These are phyloP conservation scores for Rutstroemia sp. DNA, from an alignment of 2,329 filamentous ascomycete genomes.

Conservation along the genomic window DNA sequence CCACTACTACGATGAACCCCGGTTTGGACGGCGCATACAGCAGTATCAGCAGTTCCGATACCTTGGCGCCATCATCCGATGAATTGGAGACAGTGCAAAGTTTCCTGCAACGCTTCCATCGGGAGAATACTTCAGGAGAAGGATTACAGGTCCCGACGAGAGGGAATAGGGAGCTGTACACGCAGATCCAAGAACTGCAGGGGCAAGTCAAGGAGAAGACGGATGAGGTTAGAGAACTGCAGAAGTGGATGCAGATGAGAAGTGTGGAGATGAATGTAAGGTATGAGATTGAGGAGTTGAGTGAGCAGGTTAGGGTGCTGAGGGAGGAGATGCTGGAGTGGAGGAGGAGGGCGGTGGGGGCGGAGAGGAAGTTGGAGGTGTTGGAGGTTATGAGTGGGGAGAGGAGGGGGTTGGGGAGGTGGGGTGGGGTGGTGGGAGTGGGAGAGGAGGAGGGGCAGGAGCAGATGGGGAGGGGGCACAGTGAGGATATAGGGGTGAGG, in stretches of 20 bases:
- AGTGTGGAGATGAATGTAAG: slow-evolving; percentile 29
- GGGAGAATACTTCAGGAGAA: no score
- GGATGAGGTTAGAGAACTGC: slow-evolving; percentile 40
- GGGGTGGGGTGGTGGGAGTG: not conserved
- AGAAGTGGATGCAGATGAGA: slow-evolving; percentile 38
- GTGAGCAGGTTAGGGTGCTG: slow-evolving; percentile 39
- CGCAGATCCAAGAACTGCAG: slow-evolving; percentile 43
- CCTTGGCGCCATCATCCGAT: not conserved
- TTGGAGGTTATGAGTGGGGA: slow-evolving; percentile 12
- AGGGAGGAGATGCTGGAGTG: slow-evolving; percentile 40
- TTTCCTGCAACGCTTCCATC: not conserved
- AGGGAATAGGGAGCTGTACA: slow-evolving; percentile 25
- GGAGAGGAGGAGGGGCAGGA: not conserved
- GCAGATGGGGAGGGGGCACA: not conserved
- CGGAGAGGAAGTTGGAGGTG: slow-evolving; percentile 44
- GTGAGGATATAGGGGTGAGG: slow-evolving; percentile 5
- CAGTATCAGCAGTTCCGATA: slow-evolving; percentile 1
- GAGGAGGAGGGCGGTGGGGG: slow-evolving; percentile 47
- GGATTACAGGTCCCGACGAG: no score
- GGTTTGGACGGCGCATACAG: slow-evolving; percentile 6
- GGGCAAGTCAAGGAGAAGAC: slow-evolving; percentile 37
- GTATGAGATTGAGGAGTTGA: slow-evolving; percentile 34
- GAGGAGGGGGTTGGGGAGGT: not conserved
- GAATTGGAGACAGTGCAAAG: slow-evolving; percentile 1
- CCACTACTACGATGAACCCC: not conserved